phyloP scores from a whole-genome alignment of 2,329 filamentous ascomycete genomes.

The Helotiales sp. region DNA sequence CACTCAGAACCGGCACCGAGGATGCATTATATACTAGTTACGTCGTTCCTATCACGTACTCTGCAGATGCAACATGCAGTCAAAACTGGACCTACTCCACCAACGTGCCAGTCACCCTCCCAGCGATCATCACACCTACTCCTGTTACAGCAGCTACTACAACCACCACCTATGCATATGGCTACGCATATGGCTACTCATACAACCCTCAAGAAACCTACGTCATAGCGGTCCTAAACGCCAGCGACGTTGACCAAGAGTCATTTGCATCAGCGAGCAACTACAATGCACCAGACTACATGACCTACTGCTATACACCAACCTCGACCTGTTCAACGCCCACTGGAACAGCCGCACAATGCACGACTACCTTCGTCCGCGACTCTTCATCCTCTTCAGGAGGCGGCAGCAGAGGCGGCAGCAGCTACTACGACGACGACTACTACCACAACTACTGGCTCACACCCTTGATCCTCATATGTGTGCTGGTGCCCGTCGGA shows the following conservation, averaged over 20 bases:
- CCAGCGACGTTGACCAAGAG: constrained; percentile 20
- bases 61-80: constrained; percentile 25
- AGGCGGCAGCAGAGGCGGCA: no score
- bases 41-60: constrained; percentile 29
- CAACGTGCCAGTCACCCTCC: constrained; percentile 29
- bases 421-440: background rate
- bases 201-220: constrained; percentile 14
- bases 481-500: constrained; percentile 24
- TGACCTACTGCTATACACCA: constrained; percentile 28
- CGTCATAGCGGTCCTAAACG: constrained; percentile 24
- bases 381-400: background rate
- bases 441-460: constrained; percentile 13
- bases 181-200: constrained; percentile 6
- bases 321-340: constrained; percentile 20
- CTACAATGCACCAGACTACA: constrained; percentile 18
- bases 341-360: constrained; percentile 19
- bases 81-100: constrained; percentile 30
- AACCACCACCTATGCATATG: constrained; percentile 18
- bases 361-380: constrained; percentile 19
- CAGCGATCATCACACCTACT: constrained; percentile 14
- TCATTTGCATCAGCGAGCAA: constrained; percentile 21
- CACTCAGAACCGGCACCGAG: background rate
- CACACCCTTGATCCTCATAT: constrained; percentile 19
- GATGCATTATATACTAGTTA: constrained; percentile 6
- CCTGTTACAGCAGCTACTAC: constrained; percentile 15